phyloP scores from a whole-genome alignment of 2,329 filamentous ascomycete species.

The Fonsecaea pedrosoi region DNA sequence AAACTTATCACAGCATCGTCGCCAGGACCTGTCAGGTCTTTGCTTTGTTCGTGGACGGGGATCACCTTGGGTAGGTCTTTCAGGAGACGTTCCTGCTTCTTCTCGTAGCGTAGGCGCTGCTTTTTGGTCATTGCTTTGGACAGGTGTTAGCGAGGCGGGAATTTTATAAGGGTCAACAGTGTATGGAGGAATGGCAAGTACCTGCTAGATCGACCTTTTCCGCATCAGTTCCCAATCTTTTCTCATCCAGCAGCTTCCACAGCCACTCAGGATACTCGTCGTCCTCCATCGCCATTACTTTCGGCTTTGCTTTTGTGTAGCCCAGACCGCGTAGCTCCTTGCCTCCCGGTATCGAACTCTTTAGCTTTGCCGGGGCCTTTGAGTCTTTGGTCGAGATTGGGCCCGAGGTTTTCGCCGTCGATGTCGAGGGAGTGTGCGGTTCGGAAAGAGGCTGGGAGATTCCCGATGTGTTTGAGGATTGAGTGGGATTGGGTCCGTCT shows the following conservation, averaged over 20 bases:
- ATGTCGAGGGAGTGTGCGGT: slow-evolving; percentile 33
- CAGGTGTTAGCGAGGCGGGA: neutral
- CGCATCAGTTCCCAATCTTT: slow-evolving; percentile 44
- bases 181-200: slow-evolving; percentile 38
- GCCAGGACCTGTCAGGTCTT: slow-evolving; percentile 52
- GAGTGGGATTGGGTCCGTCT: slow-evolving; percentile 23
- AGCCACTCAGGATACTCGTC: slow-evolving; percentile 58
- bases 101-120: slow-evolving; percentile 55
- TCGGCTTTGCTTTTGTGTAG: slow-evolving; percentile 56
- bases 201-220: slow-evolving; percentile 50
- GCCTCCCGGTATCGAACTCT: slow-evolving; percentile 50
- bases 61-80: slow-evolving; percentile 49
- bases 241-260: slow-evolving; percentile 52
- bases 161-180: neutral
- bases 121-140: slow-evolving; percentile 52
- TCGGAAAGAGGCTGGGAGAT: slow-evolving; percentile 51
- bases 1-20: slow-evolving; percentile 47
- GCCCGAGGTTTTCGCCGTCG: slow-evolving; percentile 24
- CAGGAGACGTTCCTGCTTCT: slow-evolving; percentile 53
- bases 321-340: slow-evolving; percentile 52
- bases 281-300: slow-evolving; percentile 54
- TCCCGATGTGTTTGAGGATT: slow-evolving; percentile 49
- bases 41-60: slow-evolving; percentile 54
- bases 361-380: slow-evolving; percentile 43
- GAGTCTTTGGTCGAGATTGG: slow-evolving; percentile 41